Base-by-base conservation (phyloP, 352 stramenopile species). In the Phytophthora ohioensis region DNA sequence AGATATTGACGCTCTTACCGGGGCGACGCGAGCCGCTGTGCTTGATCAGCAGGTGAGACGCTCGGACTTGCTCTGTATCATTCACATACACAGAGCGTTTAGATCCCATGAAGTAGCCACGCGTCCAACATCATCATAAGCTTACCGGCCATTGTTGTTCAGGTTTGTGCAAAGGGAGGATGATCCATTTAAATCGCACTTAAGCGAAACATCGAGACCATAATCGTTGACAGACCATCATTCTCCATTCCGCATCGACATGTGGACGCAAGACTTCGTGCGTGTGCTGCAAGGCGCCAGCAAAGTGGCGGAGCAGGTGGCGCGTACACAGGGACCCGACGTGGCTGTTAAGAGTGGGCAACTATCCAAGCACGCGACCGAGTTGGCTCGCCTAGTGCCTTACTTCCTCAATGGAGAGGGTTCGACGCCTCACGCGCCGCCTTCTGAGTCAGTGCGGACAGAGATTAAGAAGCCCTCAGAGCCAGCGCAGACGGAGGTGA, bases 11-110 rank as follows among this genome's bases (percentile, higher is more conserved):
- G 10, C 13, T 1, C 63, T 53, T 84, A 94, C 87, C 83, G 4
- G 84, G 84, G 45, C 85, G 85, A 57, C 94, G 88, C 58, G 92
- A 98, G 49, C 91, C 91, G 43, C 87, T 93, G 84, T 98, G 95
- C 85, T 99, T 99, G 73, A 98, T 96, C 9, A 99, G 91, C 72
- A 99, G 79, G 76, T 99, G 97, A 66, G 85, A 91, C 35, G 88
- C 90, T 58, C 80, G 78, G 21, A 96, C 85, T 91, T 94, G 85
- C 8, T 91, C 85, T 89, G 59, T 10, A 31, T 21, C 11, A 35
- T 21, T 46, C 27, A 49, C 21, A 61, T 31, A 61, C 15, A 65
- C 39, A 65, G 17, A 64, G 13, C 27, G 27, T 55, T 52, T 69
- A 30, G 34, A 49, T 41, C 39, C 32, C 31, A 57, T 45, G 42